Evolutionary conservation across 208 protist genomes (phyloP).

Genomic region (Crithidia sp.): DNA sequence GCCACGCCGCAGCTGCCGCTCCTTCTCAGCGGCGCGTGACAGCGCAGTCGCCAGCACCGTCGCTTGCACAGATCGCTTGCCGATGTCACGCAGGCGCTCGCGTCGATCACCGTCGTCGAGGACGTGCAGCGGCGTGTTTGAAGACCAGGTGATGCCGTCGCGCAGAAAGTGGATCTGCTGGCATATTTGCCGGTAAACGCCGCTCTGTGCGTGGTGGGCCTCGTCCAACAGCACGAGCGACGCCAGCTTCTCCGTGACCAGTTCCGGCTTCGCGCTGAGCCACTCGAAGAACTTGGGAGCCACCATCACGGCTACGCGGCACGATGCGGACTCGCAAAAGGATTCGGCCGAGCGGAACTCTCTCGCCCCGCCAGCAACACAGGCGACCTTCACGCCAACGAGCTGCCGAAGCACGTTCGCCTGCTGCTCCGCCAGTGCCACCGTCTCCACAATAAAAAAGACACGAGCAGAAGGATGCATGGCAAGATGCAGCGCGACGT

Average conservation of each 20-base stretch:
- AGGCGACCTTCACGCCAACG: conserved; percentile 9
- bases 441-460: conserved; percentile 57
- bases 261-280: conserved; percentile 11
- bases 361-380: conserved; percentile 23
- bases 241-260: conserved; percentile 16
- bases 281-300: conserved; percentile 42
- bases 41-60: not conserved
- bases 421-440: conserved; percentile 49
- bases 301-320: conserved; percentile 47
- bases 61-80: not conserved
- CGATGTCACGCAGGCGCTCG: not conserved
- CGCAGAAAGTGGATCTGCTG: conserved; percentile 22
- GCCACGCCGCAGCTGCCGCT: not conserved
- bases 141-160: not conserved
- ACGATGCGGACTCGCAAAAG: not conserved
- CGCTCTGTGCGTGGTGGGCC: conserved; percentile 58
- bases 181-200: conserved; percentile 24
- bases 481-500: conserved; percentile 15
- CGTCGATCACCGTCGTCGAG: not conserved
- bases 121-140: too few relatives aligned
- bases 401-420: conserved; percentile 17
- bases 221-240: conserved; percentile 71
- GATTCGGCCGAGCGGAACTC: not conserved
- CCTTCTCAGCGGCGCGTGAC: not conserved
- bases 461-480: conserved; percentile 28